Evolutionary conservation across 1,284 basidiomycete genomes (phyloP), one percentile per base, ranked within the genome.

Genomic region (Neolentinus lepideus): DNA sequence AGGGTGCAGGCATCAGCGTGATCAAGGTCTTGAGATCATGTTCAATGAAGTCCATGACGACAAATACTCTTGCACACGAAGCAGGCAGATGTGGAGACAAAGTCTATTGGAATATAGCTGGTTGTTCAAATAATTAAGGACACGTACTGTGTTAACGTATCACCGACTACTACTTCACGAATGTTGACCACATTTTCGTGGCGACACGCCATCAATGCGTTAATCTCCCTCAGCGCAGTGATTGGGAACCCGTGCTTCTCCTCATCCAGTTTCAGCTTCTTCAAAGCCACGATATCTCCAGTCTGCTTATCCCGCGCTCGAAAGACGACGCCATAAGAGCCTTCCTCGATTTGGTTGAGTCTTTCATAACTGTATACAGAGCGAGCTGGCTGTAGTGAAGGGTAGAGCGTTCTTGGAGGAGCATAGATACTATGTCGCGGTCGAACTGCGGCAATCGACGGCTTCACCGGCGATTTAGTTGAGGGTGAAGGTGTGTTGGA

Each of bases 11-110:
- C 94, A 98, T 98, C 59, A 92, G 77, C 11, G 88, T 90, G 55
- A 99, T 79, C 52, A 99, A 80, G 1, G 94, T 92, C 73, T 99
- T 99, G 67, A 99, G 85, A 69, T 99, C 96, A 70, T 99, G 97
- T 71, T 99, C 97, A 67, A 99, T 95, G 67, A 99, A 99, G 66
- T 98, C 96, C 94, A 98, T 98, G 29, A 98, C 95, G 59, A 99
- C 94, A 72, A 94, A 99, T 55, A 98, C 93, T 76, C 93, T 95
- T 76, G 54, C 59, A 59, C 38, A 29, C 31, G 45, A 26, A 52
- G 38, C 38, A 26, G 45, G 38, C 38, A 54, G 27, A 21, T 11
- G 21, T 53, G 29, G 51, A 36, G 54, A 54, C 54, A 50, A 47
- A 55, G 38, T 26, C 19, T 52, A 43, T 51, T 36, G 4, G 21